phyloP scores from a whole-genome alignment of 2,329 filamentous ascomycete species.

The Lachnellula occidentalis region DNA sequence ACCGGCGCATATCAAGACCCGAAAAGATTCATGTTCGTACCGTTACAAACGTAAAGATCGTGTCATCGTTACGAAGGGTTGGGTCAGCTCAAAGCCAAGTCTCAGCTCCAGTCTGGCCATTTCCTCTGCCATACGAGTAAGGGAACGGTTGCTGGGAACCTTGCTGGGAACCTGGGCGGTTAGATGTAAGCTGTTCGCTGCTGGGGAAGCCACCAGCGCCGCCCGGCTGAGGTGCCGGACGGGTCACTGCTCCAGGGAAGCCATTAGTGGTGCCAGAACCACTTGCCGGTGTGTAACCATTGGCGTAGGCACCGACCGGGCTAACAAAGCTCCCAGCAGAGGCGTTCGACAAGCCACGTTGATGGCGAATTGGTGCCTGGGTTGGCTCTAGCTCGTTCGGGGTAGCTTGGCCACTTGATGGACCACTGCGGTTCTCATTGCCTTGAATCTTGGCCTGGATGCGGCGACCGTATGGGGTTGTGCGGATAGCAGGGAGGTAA shows the following conservation, averaged over 20 bases:
- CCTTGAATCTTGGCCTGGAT: conserved; percentile 82
- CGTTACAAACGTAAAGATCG: conserved; percentile 34
- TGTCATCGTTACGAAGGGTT: conserved; percentile 28
- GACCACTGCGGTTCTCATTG: conserved; percentile 40
- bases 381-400: conserved; percentile 23
- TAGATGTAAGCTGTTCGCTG: conserved; percentile 20
- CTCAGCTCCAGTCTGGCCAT: conserved; percentile 22
- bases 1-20: conserved; percentile 20
- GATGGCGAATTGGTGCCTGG: conserved; percentile 28
- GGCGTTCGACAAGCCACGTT: conserved; percentile 29
- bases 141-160: conserved; percentile 21
- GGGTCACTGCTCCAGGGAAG: conserved; percentile 13
- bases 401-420: conserved; percentile 28
- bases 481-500: conserved; percentile 75
- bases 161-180: conserved; percentile 14
- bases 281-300: conserved; percentile 21
- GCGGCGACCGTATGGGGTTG: conserved; percentile 89
- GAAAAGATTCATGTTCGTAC: conserved; percentile 30
- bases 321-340: conserved; percentile 23
- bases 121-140: conserved; percentile 26
- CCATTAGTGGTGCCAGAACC: conserved; percentile 18
- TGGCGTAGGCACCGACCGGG: conserved; percentile 23
- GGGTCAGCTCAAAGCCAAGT: conserved; percentile 25
- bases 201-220: conserved; percentile 17
- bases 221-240: conserved; percentile 13